Conservation (phyloP, 345 rosid species). For the Citrus unshiu region DNA sequence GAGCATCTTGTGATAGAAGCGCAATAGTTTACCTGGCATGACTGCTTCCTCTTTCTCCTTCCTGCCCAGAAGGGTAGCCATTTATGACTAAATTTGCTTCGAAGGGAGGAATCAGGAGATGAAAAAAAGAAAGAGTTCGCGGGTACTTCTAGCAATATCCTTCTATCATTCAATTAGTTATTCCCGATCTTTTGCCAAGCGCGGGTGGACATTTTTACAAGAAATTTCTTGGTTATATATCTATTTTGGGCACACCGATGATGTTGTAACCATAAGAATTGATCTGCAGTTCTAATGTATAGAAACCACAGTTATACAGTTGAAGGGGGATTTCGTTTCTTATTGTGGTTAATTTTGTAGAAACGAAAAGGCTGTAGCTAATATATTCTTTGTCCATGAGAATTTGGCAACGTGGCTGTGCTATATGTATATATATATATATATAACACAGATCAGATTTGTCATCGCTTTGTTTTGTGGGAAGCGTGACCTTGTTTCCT, state of each 20-base stretch:
- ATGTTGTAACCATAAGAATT: neutral
- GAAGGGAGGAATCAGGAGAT: conserved; percentile 37
- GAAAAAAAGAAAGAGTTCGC: conserved; percentile 19
- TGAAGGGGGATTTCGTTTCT: neutral
- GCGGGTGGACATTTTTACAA: conserved; percentile 13
- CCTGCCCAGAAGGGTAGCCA: conserved; percentile 3
- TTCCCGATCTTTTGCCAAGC: conserved; percentile 49
- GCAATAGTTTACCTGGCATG: conserved; percentile 6
- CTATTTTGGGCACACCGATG: neutral
- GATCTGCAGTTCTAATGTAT: neutral
- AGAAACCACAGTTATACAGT: neutral
- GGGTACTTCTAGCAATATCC: conserved; percentile 5
- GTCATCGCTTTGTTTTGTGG: neutral
- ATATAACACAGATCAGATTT: neutral
- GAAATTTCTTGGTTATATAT: conserved; percentile 3
- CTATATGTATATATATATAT: neutral
- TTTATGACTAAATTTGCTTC: conserved; percentile 8
- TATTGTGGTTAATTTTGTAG: neutral
- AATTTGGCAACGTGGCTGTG: neutral
- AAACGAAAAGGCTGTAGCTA: neutral
- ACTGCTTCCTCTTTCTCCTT: conserved; percentile 29
- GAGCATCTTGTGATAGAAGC: conserved; percentile 21
- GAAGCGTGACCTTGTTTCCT: neutral
- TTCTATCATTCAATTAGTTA: conserved; percentile 22
- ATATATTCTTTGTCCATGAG: neutral